Evolutionary conservation across 257 asterid genomes (phyloP).

Genomic region (Solanum gandarillasii): DNA sequence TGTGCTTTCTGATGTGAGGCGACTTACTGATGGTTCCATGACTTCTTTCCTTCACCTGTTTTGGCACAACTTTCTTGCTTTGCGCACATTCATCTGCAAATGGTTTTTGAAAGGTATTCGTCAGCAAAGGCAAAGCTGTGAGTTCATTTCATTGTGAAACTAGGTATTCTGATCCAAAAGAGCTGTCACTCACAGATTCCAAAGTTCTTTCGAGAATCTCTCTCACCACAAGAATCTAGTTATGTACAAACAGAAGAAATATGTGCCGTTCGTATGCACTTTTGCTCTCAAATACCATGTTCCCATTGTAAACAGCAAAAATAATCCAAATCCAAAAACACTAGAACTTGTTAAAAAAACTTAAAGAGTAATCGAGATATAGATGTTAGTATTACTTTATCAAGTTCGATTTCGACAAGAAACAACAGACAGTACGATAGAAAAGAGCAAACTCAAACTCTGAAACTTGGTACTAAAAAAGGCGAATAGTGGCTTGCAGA

Average conservation of each 20-base stretch:
- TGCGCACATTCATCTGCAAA: conserved; percentile 19
- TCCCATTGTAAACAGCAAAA: not conserved
- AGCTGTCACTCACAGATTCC: not conserved
- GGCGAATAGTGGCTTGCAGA: not conserved
- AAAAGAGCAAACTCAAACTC: not conserved
- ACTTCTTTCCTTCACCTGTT: not conserved
- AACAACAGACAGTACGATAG: not conserved
- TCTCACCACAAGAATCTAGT: not conserved
- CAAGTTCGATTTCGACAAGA: not conserved
- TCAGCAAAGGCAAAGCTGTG: not conserved
- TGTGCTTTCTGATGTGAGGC: not conserved
- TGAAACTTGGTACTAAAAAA: not conserved
- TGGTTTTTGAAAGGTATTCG: not conserved
- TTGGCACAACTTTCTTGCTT: conserved; percentile 13
- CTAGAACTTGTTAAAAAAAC: not conserved
- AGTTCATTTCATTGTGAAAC: not conserved
- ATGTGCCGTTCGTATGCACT: no score
- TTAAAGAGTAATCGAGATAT: not conserved
- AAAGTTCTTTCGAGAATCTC: not conserved
- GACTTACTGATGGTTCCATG: no score
- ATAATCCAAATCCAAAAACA: not conserved
- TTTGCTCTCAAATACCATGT: not conserved
- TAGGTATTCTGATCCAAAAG: not conserved
- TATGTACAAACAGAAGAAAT: not conserved
- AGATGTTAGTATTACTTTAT: not conserved